Evolutionary conservation across 2,329 filamentous ascomycete species (phyloP), one percentile per base, ranked within the genome.

Genomic region (Penicillium decumbens): DNA sequence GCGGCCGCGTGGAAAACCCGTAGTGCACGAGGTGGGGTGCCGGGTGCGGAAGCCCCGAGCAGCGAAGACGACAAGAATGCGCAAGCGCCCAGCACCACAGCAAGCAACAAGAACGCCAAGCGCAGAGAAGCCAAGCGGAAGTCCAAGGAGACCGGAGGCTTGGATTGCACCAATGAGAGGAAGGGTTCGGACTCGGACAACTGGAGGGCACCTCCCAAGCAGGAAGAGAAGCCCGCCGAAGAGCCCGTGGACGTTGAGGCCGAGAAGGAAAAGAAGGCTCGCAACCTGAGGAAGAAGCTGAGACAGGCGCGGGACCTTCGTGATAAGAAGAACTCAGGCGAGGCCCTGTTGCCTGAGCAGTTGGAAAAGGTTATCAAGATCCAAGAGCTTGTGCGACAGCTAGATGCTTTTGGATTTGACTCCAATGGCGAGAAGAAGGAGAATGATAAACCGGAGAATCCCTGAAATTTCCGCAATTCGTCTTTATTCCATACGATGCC

Each of bases 291-390:
- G 68, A 98, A 98, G 78, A 98, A 97, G 73, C 76, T 98, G 52
- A 88, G 92, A 63, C 93, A 98, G 69, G 92, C 93, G 3, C 87
- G 84, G 60, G 93, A 97, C 2, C 77, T 98, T 46, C 87, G 89
- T 67, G 85, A 84, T 63, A 96, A 95, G 78, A 95, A 95, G 71
- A 88, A 95, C 23, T 84, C 83, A 48, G 93, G 93, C 18, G 87
- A 89, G 66, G 79, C 82, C 4, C 73, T 98, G 53, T 77, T 97
- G 24, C 92, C 91, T 0, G 93, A 98, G 74, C 93, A 98, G 74
- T 86, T 97, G 56, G 90, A 92, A 61, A 98, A 98, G 75, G 89
- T 98, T 47, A 95, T 95, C 69, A 95, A 93, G 72, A 95, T 98
- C 68, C 89, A 89, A 55, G 93, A 98, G 74, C 79, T 98, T 43